A percentile compares a stretch with the other conserved stretches of the same genome.
Evolutionary conservation across 1,284 basidiomycete species (phyloP).

Genomic region (Rhodotorula sp.): DNA sequence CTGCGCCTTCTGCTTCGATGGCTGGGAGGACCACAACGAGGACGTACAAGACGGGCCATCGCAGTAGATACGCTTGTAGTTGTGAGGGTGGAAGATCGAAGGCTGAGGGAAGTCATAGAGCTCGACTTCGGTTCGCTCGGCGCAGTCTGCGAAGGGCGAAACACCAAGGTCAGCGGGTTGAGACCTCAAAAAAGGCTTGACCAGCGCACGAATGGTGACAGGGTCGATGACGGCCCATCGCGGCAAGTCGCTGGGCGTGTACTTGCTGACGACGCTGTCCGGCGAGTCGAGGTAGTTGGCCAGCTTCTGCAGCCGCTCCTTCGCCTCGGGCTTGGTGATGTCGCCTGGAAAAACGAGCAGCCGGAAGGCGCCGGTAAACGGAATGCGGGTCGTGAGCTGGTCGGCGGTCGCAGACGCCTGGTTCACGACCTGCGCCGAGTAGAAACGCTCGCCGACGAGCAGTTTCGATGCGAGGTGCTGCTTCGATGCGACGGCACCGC

Average conservation of each 20-base stretch:
- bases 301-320: constrained; percentile 33
- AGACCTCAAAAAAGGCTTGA: too few relatives aligned
- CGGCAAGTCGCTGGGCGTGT: constrained; percentile 40
- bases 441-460: constrained; percentile 43
- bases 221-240: constrained; percentile 41
- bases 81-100: constrained; percentile 35
- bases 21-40: too few relatives aligned
- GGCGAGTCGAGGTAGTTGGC: constrained; percentile 40
- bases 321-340: constrained; percentile 31
- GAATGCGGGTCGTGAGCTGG: constrained; percentile 34
- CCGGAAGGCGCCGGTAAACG: constrained; percentile 35
- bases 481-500: constrained; percentile 18
- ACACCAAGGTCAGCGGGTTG: neutral
- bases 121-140: constrained; percentile 35
- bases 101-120: constrained; percentile 41
- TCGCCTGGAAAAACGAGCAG: constrained; percentile 45
- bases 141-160: constrained; percentile 20
- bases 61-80: constrained; percentile 40
- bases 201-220: constrained; percentile 40
- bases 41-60: constrained; percentile 41
- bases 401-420: constrained; percentile 35
- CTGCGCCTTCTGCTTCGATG: too few relatives aligned
- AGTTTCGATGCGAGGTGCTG: constrained; percentile 41
- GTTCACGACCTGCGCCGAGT: constrained; percentile 41
- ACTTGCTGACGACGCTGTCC: constrained; percentile 44